These are phyloP conservation scores for Venturia carpophila DNA, from an alignment of 2,329 filamentous ascomycete genomes.

Conservation along the genomic window DNA sequence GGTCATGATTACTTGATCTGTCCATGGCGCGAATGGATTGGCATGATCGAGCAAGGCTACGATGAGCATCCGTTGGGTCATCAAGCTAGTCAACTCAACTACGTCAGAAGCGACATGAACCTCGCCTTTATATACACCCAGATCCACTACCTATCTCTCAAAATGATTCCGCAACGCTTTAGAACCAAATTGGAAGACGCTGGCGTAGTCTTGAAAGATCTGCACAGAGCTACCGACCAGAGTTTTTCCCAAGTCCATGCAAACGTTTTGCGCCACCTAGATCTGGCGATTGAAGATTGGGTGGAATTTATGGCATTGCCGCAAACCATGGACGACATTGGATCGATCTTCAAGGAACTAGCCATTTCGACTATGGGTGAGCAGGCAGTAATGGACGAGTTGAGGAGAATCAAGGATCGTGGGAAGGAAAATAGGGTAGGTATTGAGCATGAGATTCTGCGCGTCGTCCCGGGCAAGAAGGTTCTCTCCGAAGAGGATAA, in stretches of 20 bases:
- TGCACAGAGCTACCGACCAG: background rate
- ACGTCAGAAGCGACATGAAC: conserved; percentile 4
- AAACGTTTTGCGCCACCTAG: background rate
- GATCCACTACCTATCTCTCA: background rate
- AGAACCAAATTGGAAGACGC: background rate
- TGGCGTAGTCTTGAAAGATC: background rate
- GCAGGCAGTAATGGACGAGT: background rate
- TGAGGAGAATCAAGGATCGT: background rate
- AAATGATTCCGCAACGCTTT: background rate
- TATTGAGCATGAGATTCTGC: conserved; percentile 1
- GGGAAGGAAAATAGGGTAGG: background rate
- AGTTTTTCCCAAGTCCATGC: background rate
- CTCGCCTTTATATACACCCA: conserved; percentile 6
- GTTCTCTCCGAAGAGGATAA: background rate
- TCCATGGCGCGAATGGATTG: conserved; percentile 2
- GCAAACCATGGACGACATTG: background rate
- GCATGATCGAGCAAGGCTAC: background rate
- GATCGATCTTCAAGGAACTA: background rate
- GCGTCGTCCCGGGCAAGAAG: background rate
- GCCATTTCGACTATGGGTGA: background rate
- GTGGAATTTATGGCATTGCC: background rate
- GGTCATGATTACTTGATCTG: conserved; percentile 3
- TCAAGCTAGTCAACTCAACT: background rate
- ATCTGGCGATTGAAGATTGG: conserved; percentile 1
- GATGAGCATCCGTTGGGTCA: background rate